Evolutionary conservation across 306 rosid genomes (phyloP), one percentile per base, ranked within the genome.

Genomic region (Senna siamea): DNA sequence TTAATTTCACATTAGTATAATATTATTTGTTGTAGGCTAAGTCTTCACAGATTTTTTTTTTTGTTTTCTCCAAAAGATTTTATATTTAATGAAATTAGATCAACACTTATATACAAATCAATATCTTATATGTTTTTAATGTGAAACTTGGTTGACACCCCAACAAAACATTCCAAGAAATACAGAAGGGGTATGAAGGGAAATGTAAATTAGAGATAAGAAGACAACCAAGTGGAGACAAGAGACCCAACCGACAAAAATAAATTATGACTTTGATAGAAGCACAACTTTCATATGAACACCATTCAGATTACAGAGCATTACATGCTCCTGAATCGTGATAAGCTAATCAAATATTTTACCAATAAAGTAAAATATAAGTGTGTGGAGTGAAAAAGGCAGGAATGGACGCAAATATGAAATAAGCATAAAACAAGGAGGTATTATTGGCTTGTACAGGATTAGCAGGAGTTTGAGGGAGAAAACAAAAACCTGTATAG

Each of bases 401-500:
- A 28, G 26, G 52, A 70, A 22, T 26, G 30, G 30, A 26, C 30
- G 55, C 76, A 72, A 19, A 37, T 40, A 40, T 12, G 50, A 6
- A n/a, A 34, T 34, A 60, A 22, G 20, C 13, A 74, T 35, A 40
- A 55, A 13, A 73, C 14, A 37, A 37, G 5, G 35, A 66, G 22
- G 15, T 7, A 26, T 6, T 7, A 26, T 6, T 10, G 56, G 66
- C 18, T 2, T 63, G 18, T 46, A 46, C 2, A 23, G 23, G 32
- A 69, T 17, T 48, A 43, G 44, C 3, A 62, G 12, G 11, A 56
- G 67, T 53, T 19, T 13, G 64, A 63, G 28, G 64, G 46, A 57
- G 17, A 34, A 18, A 64, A 4, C 34, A 5, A 69, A 73, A 76
- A 93, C 98, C 98, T 91, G 98, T 91, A 73, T 87, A 93, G 35